phyloP scores from a whole-genome alignment of 1,284 basidiomycete species.

The Sanghuangporus sanghuang region DNA sequence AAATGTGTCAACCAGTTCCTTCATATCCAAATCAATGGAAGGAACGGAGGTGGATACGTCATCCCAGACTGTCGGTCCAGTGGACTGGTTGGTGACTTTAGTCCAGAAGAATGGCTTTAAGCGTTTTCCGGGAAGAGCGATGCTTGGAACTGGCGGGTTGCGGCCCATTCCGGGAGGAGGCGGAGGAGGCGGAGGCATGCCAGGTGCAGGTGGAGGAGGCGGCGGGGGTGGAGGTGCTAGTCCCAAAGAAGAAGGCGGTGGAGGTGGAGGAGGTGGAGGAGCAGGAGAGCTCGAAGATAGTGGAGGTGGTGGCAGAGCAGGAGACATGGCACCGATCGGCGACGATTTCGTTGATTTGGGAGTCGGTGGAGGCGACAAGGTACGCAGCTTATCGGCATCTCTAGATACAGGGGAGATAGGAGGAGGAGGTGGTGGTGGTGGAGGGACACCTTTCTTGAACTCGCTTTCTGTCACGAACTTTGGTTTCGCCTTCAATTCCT shows the following conservation, averaged over 20 bases:
- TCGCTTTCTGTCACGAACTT: conserved; percentile 58
- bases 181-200: conserved; percentile 33
- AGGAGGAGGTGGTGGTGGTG: conserved; percentile 58
- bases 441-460: conserved; percentile 62
- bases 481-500: conserved; percentile 46
- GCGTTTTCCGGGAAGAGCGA: conserved; percentile 46
- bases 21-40: conserved; percentile 45
- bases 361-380: conserved; percentile 14
- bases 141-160: conserved; percentile 24
- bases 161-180: conserved; percentile 25
- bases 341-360: conserved; percentile 17
- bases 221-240: conserved; percentile 28
- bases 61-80: conserved; percentile 66
- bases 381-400: conserved; percentile 20
- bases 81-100: conserved; percentile 50
- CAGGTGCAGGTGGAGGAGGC: conserved; percentile 24
- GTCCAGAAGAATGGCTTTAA: conserved; percentile 91
- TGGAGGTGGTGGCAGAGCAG: conserved; percentile 14
- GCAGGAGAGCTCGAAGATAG: neutral
- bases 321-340: conserved; percentile 3
- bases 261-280: conserved; percentile 4
- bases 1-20: conserved; percentile 74
- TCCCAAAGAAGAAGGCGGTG: conserved; percentile 11
- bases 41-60: conserved; percentile 39
- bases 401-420: conserved; percentile 26